Evolutionary conservation across 805 yeast genomes (phyloP).

Genomic region (Blastobotrys muscicola): DNA sequence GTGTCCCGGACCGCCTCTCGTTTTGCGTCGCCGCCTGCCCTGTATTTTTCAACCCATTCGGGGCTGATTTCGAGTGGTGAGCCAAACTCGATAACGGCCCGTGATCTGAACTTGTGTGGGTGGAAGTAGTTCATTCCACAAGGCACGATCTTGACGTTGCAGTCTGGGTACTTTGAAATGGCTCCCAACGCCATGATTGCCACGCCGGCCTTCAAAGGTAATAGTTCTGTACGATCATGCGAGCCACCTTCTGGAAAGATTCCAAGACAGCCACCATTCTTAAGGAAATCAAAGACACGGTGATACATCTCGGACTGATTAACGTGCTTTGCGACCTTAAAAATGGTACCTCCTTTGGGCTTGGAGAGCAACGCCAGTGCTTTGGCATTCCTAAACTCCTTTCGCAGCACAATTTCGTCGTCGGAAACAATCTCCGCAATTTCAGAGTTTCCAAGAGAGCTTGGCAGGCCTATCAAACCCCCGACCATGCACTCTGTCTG

Average conservation of each 20-base stretch:
- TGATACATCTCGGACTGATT: conserved; percentile 81
- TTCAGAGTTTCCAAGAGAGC: conserved; percentile 66
- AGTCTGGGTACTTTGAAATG: conserved; percentile 63
- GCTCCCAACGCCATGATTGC: conserved; percentile 98
- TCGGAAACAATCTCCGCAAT: conserved; percentile 61
- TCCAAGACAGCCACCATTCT: conserved; percentile 75
- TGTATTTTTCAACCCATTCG: conserved; percentile 56
- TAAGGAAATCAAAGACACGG: conserved; percentile 73
- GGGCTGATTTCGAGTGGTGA: conserved; percentile 62
- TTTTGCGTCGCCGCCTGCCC: conserved; percentile 49
- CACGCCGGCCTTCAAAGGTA: conserved; percentile 94
- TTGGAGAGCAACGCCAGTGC: conserved; percentile 36
- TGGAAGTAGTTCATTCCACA: conserved; percentile 97
- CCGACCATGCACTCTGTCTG: conserved; percentile 49
- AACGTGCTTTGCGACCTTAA: conserved; percentile 69
- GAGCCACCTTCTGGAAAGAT: conserved; percentile 98
- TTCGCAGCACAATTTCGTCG: conserved; percentile 55
- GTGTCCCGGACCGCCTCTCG: conserved; percentile 67
- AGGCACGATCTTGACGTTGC: conserved; percentile 81
- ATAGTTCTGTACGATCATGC: conserved; percentile 83
- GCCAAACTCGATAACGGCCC: conserved; percentile 95
- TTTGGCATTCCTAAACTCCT: conserved; percentile 53
- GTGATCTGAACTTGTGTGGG: conserved; percentile 87
- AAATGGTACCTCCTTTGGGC: conserved; percentile 38
- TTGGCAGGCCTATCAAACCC: conserved; percentile 71